Percentiles rank a stretch among this genome's conserved stretches.
Conservation (phyloP, 257 asterid genomes). For the Scutellaria barbata region DNA sequence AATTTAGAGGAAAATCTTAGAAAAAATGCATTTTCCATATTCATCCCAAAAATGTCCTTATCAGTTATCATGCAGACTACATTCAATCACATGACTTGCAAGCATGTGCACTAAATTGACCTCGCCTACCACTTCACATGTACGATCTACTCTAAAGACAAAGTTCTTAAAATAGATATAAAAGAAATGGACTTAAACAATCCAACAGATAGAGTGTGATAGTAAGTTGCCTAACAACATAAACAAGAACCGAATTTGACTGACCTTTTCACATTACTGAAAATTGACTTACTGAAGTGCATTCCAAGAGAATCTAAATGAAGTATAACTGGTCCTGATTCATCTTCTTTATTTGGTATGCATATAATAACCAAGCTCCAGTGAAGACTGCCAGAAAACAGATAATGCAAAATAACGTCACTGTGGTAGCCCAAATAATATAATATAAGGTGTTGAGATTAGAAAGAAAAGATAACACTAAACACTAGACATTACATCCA, state of each 20-base stretch:
- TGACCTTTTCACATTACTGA: conserved; percentile 69
- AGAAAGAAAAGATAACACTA: conserved; percentile 28
- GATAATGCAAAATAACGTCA: conserved; percentile 38
- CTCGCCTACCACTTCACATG: conserved; percentile 10
- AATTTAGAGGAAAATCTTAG: neutral
- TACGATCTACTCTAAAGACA: neutral
- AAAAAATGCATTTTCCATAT: neutral
- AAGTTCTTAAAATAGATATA: neutral
- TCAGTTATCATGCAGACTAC: neutral
- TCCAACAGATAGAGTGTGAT: conserved; percentile 10
- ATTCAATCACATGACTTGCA: conserved; percentile 15
- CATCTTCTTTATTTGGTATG: conserved; percentile 78
- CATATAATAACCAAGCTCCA: conserved; percentile 98
- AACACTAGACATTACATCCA: conserved; percentile 20
- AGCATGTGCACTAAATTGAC: conserved; percentile 1
- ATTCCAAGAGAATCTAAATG: conserved; percentile 91
- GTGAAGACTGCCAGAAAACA: conserved; percentile 59
- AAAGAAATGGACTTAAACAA: conserved; percentile 1
- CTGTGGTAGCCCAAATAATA: conserved; percentile 29
- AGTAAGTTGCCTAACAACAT: conserved; percentile 17
- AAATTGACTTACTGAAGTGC: conserved; percentile 67
- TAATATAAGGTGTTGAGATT: conserved; percentile 9
- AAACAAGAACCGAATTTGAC: conserved; percentile 30
- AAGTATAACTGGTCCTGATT: conserved; percentile 66
- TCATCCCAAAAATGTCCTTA: neutral